phyloP scores from a whole-genome alignment of 2,329 filamentous ascomycete species.

The Amesomyces nigricolor region DNA sequence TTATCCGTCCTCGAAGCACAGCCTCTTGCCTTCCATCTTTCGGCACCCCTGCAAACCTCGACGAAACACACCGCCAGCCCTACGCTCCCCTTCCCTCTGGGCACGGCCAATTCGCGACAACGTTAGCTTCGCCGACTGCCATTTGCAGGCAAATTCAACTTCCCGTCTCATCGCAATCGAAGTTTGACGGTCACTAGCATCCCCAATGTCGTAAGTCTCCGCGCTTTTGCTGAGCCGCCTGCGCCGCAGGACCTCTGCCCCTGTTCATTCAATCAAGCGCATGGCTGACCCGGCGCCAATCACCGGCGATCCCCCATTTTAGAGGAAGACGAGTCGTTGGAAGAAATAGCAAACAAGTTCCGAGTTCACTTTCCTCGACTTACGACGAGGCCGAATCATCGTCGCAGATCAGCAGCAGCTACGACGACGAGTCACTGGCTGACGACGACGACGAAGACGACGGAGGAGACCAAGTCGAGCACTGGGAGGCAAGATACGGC shows the following conservation, averaged over 20 bases:
- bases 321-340: slow-evolving; percentile 20
- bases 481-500: slow-evolving; percentile 38
- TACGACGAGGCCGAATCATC: slow-evolving; percentile 39
- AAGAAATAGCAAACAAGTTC: slow-evolving; percentile 30
- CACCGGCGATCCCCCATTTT: neutral
- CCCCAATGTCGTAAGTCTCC: slow-evolving; percentile 35
- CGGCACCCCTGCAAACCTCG: slow-evolving; percentile 2
- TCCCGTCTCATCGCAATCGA: slow-evolving; percentile 40
- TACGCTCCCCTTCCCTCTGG: neutral
- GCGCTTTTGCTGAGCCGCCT: slow-evolving; percentile 13
- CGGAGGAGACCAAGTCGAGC: slow-evolving; percentile 37
- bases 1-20: slow-evolving; percentile 3
- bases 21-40: slow-evolving; percentile 4
- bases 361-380: slow-evolving; percentile 28
- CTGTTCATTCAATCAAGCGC: neutral
- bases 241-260: slow-evolving; percentile 18
- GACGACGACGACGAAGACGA: slow-evolving; percentile 37
- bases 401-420: slow-evolving; percentile 31
- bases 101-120: neutral
- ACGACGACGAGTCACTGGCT: slow-evolving; percentile 31
- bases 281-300: slow-evolving; percentile 15
- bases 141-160: slow-evolving; percentile 42
- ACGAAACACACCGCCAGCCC: slow-evolving; percentile 12
- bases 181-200: slow-evolving; percentile 33
- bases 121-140: slow-evolving; percentile 22